These are phyloP conservation scores for Scheffersomyces lignicola DNA, from an alignment of 1,139 yeast genomes.

Conservation along the genomic window DNA sequence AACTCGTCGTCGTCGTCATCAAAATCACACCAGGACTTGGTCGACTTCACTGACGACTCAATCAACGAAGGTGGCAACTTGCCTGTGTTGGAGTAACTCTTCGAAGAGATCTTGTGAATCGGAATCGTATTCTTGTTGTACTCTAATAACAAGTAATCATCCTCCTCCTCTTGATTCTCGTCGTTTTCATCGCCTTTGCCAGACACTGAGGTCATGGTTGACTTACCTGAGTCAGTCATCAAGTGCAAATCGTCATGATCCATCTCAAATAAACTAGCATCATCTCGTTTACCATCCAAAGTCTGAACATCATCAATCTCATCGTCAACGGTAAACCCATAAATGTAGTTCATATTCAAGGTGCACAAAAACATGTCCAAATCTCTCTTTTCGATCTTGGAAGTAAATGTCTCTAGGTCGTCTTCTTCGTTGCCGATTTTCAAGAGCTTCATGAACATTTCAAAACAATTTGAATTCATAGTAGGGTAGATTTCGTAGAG, in stretches of 20 bases:
- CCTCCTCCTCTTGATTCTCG: background rate
- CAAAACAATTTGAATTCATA: slow-evolving; percentile 38
- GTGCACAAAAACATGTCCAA: slow-evolving; percentile 29
- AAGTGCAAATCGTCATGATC: slow-evolving; percentile 23
- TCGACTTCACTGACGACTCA: slow-evolving; percentile 28
- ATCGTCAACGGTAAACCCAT: slow-evolving; percentile 36
- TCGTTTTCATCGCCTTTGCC: slow-evolving; percentile 4
- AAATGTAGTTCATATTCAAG: slow-evolving; percentile 28
- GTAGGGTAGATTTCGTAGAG: slow-evolving; percentile 44
- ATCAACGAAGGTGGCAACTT: slow-evolving; percentile 28
- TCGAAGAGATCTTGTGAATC: background rate
- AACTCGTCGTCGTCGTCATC: slow-evolving; percentile 27
- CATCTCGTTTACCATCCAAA: slow-evolving; percentile 7
- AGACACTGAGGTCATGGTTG: slow-evolving; percentile 1
- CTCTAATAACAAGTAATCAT: background rate
- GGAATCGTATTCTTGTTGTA: background rate
- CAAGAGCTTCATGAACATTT: slow-evolving; percentile 33
- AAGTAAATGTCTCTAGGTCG: slow-evolving; percentile 23
- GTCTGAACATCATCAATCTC: slow-evolving; percentile 15
- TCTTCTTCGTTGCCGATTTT: slow-evolving; percentile 36
- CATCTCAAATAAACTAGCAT: slow-evolving; percentile 29
- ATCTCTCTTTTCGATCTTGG: slow-evolving; percentile 27
- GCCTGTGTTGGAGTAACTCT: background rate
- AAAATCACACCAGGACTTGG: slow-evolving; percentile 38
- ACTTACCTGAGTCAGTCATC: slow-evolving; percentile 2